Evolutionary conservation across 768 basidiomycete genomes (phyloP), one percentile per base, ranked within the genome.

Genomic region (Pleurotus platypus): DNA sequence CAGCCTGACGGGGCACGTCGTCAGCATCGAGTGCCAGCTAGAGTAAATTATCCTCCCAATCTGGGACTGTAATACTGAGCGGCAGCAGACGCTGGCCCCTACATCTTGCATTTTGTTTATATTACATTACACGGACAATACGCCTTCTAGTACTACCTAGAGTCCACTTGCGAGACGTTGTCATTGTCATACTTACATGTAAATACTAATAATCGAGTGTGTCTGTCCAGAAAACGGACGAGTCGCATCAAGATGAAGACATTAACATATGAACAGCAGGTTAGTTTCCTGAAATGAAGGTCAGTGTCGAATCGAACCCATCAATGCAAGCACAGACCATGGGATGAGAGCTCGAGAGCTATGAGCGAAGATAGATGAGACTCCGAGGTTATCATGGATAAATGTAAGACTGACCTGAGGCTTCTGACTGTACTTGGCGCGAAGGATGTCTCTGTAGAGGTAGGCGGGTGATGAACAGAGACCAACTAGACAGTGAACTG

Each of bases 391-490:
- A 22, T 13, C 2, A 46, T 13, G 16, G 20, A 37, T 24, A 1
- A 26, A 38, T 27, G 72, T 16, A 74, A 72, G 55, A 38, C 81
- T 75, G 51, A 84, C 70, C 74, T 84, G 84, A 3, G 84, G 83
- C 65, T 82, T 84, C 71, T 85, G 83, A 45, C 69, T 77, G 60
- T 84, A 85, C 57, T 79, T 78, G 57, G 66, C 61, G 24, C 66
- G 66, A 42, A 84, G 68, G 61, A 79, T 75, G 18, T 62, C 66
- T 24, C 84, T 74, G 45, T 81, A 63, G 5, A 65, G 70, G 3
- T 13, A 13, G 56, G 9, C n/a, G 1, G 12, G 38, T 11, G 61
- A 16, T n/a, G 43, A 47, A 18, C 16, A 37, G 6, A n/a, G 20
- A 30, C 0, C 18, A 45, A 9, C 22, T n/a, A 26, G 48, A 16